Percentiles rank a stretch among this genome's conserved stretches.
Conservation (phyloP, 2,329 filamentous ascomycete species). For the Aspergillus hortae region DNA sequence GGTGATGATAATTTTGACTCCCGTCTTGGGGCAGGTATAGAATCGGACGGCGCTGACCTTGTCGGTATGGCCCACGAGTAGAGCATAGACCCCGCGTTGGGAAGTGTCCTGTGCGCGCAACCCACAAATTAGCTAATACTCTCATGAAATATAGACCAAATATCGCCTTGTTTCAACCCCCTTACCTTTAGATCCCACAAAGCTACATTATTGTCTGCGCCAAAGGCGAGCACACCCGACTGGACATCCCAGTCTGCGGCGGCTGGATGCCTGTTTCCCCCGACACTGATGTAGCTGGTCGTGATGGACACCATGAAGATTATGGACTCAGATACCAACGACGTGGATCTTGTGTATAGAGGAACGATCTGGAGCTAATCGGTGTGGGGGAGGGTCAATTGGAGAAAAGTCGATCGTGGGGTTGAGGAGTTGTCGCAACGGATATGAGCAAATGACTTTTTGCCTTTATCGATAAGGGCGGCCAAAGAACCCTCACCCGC, state of each 20-base stretch:
- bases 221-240: slow-evolving; percentile 75
- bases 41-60: slow-evolving; percentile 82
- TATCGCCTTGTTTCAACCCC: background rate
- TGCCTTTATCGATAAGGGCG: slow-evolving; percentile 40
- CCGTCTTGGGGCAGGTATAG: slow-evolving; percentile 52
- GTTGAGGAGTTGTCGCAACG: background rate
- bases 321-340: too few relatives aligned
- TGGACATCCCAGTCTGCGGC: slow-evolving; percentile 81
- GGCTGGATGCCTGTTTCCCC: slow-evolving; percentile 84
- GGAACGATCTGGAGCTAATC: background rate
- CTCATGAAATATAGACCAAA: background rate
- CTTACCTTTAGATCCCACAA: slow-evolving; percentile 78
- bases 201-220: slow-evolving; percentile 82
- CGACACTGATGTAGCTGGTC: slow-evolving; percentile 64
- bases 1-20: slow-evolving; percentile 62
- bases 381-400: background rate
- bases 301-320: slow-evolving; percentile 36
- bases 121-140: slow-evolving; percentile 7
- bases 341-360: too few relatives aligned
- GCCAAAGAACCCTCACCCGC: slow-evolving; percentile 15
- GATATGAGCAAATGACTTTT: slow-evolving; percentile 15
- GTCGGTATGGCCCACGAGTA: slow-evolving; percentile 74
- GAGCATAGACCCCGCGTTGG: slow-evolving; percentile 57
- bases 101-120: slow-evolving; percentile 40
- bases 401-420: background rate